A percentile compares a stretch with the other conserved stretches of the same genome.
Evolutionary conservation across 192 early-diverging fungal species (phyloP).

Genomic region (Podila horticola): DNA sequence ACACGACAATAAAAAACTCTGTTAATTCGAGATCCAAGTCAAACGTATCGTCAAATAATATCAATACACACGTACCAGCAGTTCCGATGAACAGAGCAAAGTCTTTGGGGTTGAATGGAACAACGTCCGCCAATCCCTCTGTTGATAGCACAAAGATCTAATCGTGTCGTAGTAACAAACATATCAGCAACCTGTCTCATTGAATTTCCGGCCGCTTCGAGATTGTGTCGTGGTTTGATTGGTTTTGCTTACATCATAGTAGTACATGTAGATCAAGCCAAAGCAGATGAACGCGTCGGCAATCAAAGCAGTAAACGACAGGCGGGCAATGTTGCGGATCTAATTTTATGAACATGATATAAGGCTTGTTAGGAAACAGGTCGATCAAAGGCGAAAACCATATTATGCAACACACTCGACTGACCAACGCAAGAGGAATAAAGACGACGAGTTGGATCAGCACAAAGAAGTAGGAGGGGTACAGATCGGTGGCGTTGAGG

Average conservation of each 20-base stretch:
- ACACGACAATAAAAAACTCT: background rate
- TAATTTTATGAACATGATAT: constrained; percentile 57
- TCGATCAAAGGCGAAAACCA: background rate
- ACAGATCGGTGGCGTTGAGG: constrained; percentile 18
- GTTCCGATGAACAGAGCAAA: constrained; percentile 95
- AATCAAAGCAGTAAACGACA: constrained; percentile 86
- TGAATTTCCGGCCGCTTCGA: too few relatives aligned
- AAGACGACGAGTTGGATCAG: constrained; percentile 59
- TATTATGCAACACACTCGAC: background rate
- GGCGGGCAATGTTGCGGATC: constrained; percentile 91
- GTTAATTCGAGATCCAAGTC: background rate
- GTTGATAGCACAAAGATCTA: constrained; percentile 70
- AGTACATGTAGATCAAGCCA: constrained; percentile 87
- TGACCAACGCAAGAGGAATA: constrained; percentile 60
- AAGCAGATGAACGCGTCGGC: constrained; percentile 94
- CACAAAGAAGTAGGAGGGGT: constrained; percentile 54
- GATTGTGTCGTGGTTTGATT: too few relatives aligned
- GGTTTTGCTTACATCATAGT: constrained; percentile 65
- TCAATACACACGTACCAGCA: constrained; percentile 82
- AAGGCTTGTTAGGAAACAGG: too few relatives aligned
- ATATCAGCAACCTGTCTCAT: background rate
- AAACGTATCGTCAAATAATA: background rate
- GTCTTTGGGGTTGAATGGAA: constrained; percentile 79
- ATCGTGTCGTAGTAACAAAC: background rate
- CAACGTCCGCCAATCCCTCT: constrained; percentile 75